These are phyloP conservation scores for Rhodotorula sphaerocarpa DNA, from an alignment of 768 basidiomycete genomes.

Conservation along the genomic window DNA sequence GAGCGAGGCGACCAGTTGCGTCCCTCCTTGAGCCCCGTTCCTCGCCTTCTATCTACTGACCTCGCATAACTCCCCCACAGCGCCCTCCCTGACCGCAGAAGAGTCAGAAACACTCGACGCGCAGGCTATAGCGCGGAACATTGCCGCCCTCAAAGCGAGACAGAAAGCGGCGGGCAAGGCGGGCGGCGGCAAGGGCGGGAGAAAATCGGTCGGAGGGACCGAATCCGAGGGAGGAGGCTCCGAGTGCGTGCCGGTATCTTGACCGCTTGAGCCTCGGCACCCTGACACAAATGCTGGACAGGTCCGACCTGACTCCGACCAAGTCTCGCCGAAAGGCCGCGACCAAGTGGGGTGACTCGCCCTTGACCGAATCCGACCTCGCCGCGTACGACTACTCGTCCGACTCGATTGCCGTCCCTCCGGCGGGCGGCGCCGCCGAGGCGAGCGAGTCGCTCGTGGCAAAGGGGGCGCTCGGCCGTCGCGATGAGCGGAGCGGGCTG, in stretches of 20 bases:
- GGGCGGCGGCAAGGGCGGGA: constrained; percentile 47
- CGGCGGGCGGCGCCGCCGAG: constrained; percentile 17
- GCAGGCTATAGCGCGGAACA: constrained; percentile 84
- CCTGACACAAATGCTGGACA: too few species aligned
- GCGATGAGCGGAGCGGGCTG: constrained; percentile 55
- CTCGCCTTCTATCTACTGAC: neutral
- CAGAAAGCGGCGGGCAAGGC: constrained; percentile 50
- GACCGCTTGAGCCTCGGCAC: too few species aligned
- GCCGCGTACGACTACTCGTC: constrained; percentile 79
- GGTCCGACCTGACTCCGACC: constrained; percentile 24
- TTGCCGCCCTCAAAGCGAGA: constrained; percentile 77
- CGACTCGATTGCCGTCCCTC: constrained; percentile 47
- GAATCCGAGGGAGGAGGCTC: constrained; percentile 26
- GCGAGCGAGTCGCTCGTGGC: constrained; percentile 26
- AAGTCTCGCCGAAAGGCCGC: constrained; percentile 57
- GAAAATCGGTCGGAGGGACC: constrained; percentile 19
- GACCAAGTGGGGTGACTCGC: constrained; percentile 86
- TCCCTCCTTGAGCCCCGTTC: too few species aligned
- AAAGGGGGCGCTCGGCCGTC: constrained; percentile 60
- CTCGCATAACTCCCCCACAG: neutral
- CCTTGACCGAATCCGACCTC: constrained; percentile 78
- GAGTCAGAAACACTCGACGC: constrained; percentile 50
- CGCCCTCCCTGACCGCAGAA: neutral
- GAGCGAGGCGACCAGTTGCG: constrained; percentile 10
- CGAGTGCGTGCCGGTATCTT: constrained; percentile 29